Conservation (phyloP, 768 basidiomycete genomes). For the Termitomyces sp. region DNA sequence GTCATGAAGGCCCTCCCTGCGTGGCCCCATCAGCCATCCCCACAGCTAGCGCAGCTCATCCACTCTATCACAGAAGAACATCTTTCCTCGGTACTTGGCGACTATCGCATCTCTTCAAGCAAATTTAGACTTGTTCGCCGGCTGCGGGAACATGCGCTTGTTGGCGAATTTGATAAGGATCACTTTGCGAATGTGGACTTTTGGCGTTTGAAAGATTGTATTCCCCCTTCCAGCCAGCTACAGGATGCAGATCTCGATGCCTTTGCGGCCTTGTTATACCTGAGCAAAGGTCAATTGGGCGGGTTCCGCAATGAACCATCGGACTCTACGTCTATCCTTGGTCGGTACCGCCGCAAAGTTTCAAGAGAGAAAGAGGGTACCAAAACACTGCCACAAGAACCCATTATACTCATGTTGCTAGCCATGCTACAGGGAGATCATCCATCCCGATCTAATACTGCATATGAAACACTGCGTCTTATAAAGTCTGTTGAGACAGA, state of each 20-base stretch:
- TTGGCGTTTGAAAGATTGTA: constrained; percentile 82
- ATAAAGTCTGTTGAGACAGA: constrained; percentile 43
- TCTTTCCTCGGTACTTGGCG: constrained; percentile 55
- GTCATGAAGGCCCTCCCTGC: constrained; percentile 61
- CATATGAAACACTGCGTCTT: constrained; percentile 65
- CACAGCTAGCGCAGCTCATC: constrained; percentile 42
- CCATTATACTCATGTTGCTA: constrained; percentile 54
- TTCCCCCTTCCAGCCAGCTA: constrained; percentile 55
- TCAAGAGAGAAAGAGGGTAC: constrained; percentile 17
- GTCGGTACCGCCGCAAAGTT: constrained; percentile 32
- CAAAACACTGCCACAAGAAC: constrained; percentile 36
- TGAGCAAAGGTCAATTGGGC: constrained; percentile 58
- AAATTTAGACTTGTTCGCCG: constrained; percentile 77
- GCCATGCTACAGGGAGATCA: constrained; percentile 55
- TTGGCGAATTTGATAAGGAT: constrained; percentile 35
- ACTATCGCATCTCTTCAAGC: constrained; percentile 61
- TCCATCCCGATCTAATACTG: constrained; percentile 48
- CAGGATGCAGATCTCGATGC: constrained; percentile 69
- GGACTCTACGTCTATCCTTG: constrained; percentile 39
- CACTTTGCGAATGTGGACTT: constrained; percentile 64
- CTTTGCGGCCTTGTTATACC: constrained; percentile 64
- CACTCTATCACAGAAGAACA: constrained; percentile 45
- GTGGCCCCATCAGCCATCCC: constrained; percentile 70
- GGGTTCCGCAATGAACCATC: constrained; percentile 57
- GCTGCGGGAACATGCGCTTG: constrained; percentile 48